Evolutionary conservation across 1,139 yeast genomes (phyloP), one percentile per base, ranked within the genome.

Genomic region (Tardiomyces blankii): DNA sequence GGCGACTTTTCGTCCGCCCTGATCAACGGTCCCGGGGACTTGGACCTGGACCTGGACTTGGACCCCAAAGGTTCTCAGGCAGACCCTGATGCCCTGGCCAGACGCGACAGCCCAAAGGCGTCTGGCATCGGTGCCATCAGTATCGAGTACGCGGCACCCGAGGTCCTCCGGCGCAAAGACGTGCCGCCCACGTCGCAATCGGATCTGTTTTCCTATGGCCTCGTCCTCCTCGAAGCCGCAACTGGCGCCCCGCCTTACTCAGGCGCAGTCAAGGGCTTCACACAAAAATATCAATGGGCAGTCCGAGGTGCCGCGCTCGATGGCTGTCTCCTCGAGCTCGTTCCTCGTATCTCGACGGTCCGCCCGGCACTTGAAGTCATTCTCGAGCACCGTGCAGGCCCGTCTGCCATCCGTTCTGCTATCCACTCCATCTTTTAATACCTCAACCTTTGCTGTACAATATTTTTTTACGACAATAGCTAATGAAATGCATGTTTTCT

Each of bases 1-100:
- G 18, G 25, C 5, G 40, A 38, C 25, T 18, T 19, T 18, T 38
- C 25, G 40, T 38, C 40, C 13, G 21, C 25, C 18, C 18, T 18
- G 73, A 69, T 44, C 69, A 72, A 40, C n/a, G n/a, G n/a, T n/a
- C n/a, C n/a, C n/a, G 66, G 73, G 64, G 65, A 80, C 51, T 67
- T 84, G 44, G 82, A 80, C 9, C 23, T 38, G 13, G 40, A 23
- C 40, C n/a, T n/a, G n/a, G n/a, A n/a, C n/a, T n/a, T n/a, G n/a
- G n/a, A n/a, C n/a, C n/a, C n/a, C n/a, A n/a, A n/a, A n/a, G n/a
- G n/a, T n/a, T n/a, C n/a, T n/a, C n/a, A n/a, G n/a, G n/a, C n/a
- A n/a, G n/a, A n/a, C n/a, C n/a, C n/a, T n/a, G n/a, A n/a, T n/a
- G n/a, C n/a, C n/a, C n/a, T n/a, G n/a, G n/a, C n/a, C n/a, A n/a